phyloP scores from a whole-genome alignment of 176 grass and related monocot genomes.

The Coix lacrymajobi region DNA sequence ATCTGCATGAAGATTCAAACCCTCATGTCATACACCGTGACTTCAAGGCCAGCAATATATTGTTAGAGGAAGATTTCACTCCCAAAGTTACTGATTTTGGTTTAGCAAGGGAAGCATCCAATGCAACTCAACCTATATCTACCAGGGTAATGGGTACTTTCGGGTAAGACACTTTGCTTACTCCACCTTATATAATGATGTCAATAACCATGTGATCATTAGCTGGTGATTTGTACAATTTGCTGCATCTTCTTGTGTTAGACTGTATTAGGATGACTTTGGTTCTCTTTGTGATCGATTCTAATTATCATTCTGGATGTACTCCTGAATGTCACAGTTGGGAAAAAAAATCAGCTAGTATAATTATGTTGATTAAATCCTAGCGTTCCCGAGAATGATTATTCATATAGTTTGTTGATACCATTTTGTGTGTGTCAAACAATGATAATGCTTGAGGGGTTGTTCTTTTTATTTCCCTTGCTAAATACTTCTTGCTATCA shows the following conservation, averaged over 20 bases:
- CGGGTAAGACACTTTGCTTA: constrained; percentile 55
- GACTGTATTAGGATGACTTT: background rate
- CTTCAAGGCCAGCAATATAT: constrained; percentile 92
- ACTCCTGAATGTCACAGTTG: background rate
- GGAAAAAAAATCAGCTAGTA: background rate
- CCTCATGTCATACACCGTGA: constrained; percentile 97
- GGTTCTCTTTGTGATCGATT: background rate
- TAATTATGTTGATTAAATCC: background rate
- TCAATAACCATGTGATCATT: background rate
- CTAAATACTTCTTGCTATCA: background rate
- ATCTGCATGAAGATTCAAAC: constrained; percentile 95
- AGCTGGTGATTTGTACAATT: background rate
- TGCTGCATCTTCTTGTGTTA: background rate
- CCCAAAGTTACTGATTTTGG: constrained; percentile 98
- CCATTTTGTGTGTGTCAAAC: background rate
- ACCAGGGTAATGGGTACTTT: constrained; percentile 98
- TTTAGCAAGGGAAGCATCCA: constrained; percentile 88
- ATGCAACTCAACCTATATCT: constrained; percentile 68
- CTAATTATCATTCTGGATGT: background rate
- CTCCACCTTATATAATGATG: background rate
- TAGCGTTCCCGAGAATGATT: background rate
- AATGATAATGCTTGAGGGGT: background rate
- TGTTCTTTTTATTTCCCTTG: background rate
- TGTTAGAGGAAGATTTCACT: constrained; percentile 94
- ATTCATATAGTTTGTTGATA: background rate